phyloP scores from a whole-genome alignment of 2,329 filamentous ascomycete species.

The Talaromyces albobiverticillius region DNA sequence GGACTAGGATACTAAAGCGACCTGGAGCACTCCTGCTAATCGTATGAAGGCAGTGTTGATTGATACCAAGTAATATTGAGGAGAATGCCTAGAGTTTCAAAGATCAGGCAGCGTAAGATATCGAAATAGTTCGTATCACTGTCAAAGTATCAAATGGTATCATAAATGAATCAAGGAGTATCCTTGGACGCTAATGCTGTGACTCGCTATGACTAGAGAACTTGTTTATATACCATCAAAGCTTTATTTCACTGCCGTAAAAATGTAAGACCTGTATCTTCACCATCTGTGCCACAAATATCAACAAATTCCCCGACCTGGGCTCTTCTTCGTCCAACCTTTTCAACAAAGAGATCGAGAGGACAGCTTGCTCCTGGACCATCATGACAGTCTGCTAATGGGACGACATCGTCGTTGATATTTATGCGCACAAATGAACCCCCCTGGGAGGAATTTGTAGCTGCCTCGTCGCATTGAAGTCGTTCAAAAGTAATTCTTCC shows the following conservation, averaged over 20 bases:
- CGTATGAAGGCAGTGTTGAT: too few relatives aligned
- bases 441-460: conserved; percentile 20
- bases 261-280: conserved; percentile 46
- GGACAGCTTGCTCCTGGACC: conserved; percentile 51
- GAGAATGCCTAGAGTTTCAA: too few relatives aligned
- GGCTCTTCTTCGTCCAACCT: conserved; percentile 39
- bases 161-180: too few relatives aligned
- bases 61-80: too few relatives aligned
- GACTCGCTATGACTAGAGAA: too few relatives aligned
- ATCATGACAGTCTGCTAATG: conserved; percentile 45
- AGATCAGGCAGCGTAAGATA: too few relatives aligned
- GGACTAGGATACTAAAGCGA: too few relatives aligned
- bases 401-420: conserved; percentile 57
- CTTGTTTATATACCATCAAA: too few relatives aligned
- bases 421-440: conserved; percentile 52
- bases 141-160: too few relatives aligned
- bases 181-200: too few relatives aligned
- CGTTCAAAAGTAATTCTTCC: conserved; percentile 55
- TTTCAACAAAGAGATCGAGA: conserved; percentile 42
- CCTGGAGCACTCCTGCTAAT: too few relatives aligned
- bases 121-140: too few relatives aligned
- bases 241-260: conserved; percentile 40
- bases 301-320: conserved; percentile 49
- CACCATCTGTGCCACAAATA: conserved; percentile 46
- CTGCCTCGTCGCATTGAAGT: conserved; percentile 39